Evolutionary conservation across 2,329 filamentous ascomycete species (phyloP).

Genomic region (Podosphaera fusca): DNA sequence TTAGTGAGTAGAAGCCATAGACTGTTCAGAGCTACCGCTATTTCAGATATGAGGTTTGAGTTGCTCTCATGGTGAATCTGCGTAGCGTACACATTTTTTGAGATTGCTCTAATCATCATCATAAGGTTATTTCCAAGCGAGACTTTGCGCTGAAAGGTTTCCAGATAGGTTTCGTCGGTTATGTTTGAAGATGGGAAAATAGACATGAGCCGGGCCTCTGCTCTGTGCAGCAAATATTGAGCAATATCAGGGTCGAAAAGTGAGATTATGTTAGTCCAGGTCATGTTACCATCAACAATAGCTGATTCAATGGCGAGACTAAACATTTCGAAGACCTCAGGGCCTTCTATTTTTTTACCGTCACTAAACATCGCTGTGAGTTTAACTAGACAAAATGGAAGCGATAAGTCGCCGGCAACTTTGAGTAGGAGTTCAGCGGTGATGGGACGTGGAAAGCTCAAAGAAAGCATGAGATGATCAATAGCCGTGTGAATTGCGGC

Average conservation of each 20-base stretch:
- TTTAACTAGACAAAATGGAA: conserved; percentile 49
- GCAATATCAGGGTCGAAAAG: conserved; percentile 34
- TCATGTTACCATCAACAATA: conserved; percentile 33
- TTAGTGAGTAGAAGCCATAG: conserved; percentile 23
- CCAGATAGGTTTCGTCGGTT: conserved; percentile 12
- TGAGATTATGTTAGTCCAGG: conserved; percentile 39
- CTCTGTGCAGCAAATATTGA: conserved; percentile 31
- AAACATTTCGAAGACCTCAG: conserved; percentile 9
- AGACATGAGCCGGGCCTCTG: conserved; percentile 32
- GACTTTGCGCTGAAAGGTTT: conserved; percentile 8
- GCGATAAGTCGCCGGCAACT: conserved; percentile 37
- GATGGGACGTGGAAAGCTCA: conserved; percentile 11
- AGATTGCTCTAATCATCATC: conserved; percentile 31
- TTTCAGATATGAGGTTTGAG: conserved; percentile 8
- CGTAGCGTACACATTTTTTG: conserved; percentile 6
- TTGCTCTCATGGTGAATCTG: conserved; percentile 1
- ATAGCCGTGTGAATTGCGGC: conserved; percentile 7
- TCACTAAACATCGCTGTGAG: conserved; percentile 34
- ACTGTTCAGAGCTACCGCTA: conserved; percentile 16
- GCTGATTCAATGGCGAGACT: conserved; percentile 33
- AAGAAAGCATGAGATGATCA: conserved; percentile 10
- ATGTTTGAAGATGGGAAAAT: conserved; percentile 29
- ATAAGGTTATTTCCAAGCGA: conserved; percentile 28
- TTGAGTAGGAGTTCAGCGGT: conserved; percentile 33
- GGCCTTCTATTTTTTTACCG: conserved; percentile 12